A percentile compares a stretch with the other conserved stretches of the same genome.
Conservation (phyloP, 495 filamentous ascomycete genomes). For the Lophiostoma macrostomum region DNA sequence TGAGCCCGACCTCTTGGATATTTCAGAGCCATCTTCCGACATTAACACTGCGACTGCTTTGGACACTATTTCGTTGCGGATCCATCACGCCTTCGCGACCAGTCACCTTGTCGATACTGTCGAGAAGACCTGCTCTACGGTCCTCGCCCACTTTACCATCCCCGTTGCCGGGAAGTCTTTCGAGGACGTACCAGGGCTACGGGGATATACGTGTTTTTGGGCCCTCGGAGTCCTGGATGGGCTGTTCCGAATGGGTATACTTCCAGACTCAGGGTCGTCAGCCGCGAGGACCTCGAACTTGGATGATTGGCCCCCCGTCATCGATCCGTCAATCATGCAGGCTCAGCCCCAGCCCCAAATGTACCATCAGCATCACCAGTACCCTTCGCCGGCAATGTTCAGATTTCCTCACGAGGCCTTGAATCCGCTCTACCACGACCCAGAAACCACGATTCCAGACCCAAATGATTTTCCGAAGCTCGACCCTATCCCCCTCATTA, state of each 20-base stretch:
- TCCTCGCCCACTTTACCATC: conserved; percentile 17
- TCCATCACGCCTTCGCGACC: conserved; percentile 15
- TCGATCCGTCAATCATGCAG: too few relatives aligned
- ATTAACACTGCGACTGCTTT: not conserved
- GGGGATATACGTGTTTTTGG: conserved; percentile 28
- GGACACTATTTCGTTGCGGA: conserved; percentile 7
- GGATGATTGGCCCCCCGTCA: not conserved
- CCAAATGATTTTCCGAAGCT: not conserved
- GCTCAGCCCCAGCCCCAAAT: not conserved
- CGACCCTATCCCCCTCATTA: not conserved
- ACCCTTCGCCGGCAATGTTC: not conserved
- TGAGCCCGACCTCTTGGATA: not conserved
- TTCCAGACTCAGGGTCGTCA: conserved; percentile 8
- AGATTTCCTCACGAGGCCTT: not conserved
- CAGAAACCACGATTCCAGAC: not conserved
- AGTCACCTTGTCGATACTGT: conserved; percentile 6
- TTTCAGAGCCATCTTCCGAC: not conserved
- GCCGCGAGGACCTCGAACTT: not conserved
- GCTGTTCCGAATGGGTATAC: not conserved
- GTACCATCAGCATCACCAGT: not conserved
- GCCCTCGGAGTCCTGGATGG: conserved; percentile 9
- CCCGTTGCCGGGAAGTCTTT: conserved; percentile 14
- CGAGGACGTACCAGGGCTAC: conserved; percentile 16
- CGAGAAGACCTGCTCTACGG: conserved; percentile 18
- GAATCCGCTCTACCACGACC: conserved; percentile 1